These are phyloP conservation scores for Stenogyne calaminthoides DNA, from an alignment of 305 asterid genomes.

Conservation along the genomic window DNA sequence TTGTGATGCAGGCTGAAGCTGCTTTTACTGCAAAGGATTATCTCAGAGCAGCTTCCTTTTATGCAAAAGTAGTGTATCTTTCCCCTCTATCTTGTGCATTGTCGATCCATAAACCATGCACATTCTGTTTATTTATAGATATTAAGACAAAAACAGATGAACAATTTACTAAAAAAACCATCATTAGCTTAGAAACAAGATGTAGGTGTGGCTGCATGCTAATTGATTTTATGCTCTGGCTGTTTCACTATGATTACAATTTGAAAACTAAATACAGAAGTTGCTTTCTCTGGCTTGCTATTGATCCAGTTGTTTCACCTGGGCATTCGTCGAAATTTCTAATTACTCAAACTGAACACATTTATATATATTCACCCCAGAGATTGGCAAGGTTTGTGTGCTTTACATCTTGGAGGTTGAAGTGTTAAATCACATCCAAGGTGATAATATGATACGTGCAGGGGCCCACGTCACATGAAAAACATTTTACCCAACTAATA, in stretches of 20 bases:
- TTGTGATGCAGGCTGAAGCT: slow-evolving; percentile 82
- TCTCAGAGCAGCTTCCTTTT: slow-evolving; percentile 91
- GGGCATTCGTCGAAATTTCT: slow-evolving; percentile 4
- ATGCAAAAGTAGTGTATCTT: slow-evolving; percentile 71
- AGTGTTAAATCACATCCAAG: not conserved
- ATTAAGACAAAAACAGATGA: slow-evolving; percentile 11
- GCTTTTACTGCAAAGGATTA: slow-evolving; percentile 89
- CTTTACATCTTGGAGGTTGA: not conserved
- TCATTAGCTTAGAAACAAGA: not conserved
- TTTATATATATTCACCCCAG: not conserved
- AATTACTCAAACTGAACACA: not conserved
- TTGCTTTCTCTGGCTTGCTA: not conserved
- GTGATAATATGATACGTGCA: not conserved
- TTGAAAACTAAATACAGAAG: not conserved
- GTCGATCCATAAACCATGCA: not conserved
- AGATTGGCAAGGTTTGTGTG: not conserved
- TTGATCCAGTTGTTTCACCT: not conserved
- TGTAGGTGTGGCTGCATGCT: not conserved
- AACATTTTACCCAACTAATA: not conserved
- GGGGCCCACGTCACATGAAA: slow-evolving; percentile 9
- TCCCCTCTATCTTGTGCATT: slow-evolving; percentile 5
- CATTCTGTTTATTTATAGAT: slow-evolving; percentile 8
- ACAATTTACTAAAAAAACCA: not conserved
- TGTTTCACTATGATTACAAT: slow-evolving; percentile 8
- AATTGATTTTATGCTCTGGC: slow-evolving; percentile 15